phyloP scores from a whole-genome alignment of 768 basidiomycete genomes.

The Rhodotorula babjevae region DNA sequence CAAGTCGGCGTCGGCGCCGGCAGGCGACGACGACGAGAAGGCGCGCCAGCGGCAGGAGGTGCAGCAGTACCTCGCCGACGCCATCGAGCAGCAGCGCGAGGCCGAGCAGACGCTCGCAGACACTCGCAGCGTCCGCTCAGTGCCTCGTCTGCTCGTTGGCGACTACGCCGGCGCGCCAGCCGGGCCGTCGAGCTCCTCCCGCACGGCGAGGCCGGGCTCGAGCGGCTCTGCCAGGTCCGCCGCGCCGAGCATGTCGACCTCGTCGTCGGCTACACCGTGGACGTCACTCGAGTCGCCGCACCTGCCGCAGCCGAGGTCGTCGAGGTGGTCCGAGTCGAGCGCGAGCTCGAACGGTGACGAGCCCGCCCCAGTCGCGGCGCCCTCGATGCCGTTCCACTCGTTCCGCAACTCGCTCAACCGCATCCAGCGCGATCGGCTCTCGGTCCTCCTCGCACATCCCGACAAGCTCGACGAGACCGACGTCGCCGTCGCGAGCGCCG shows the following conservation, averaged over 20 bases:
- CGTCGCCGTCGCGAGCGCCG: background rate
- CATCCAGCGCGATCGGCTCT: background rate
- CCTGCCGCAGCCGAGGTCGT: background rate
- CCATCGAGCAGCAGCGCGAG: constrained; percentile 5
- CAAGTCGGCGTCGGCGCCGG: background rate
- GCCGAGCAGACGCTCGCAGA: background rate
- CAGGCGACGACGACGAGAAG: background rate
- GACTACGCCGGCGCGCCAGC: background rate
- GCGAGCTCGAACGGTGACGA: background rate
- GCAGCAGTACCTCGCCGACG: constrained; percentile 2
- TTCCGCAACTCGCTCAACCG: constrained; percentile 30
- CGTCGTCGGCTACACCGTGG: background rate
- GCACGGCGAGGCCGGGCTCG: background rate
- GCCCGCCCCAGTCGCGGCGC: background rate
- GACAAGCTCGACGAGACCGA: background rate
- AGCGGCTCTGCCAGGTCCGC: background rate
- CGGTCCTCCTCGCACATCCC: background rate
- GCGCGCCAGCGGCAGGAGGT: background rate
- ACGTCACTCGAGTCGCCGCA: background rate
- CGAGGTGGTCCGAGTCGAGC: constrained; percentile 20
- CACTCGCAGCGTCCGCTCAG: background rate
- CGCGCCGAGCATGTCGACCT: background rate
- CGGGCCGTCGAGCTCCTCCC: constrained; percentile 3
- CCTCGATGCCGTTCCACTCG: constrained; percentile 12
- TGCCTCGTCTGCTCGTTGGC: background rate